Conservation (phyloP, 306 rosid genomes). For the Dalbergia oliveri region DNA sequence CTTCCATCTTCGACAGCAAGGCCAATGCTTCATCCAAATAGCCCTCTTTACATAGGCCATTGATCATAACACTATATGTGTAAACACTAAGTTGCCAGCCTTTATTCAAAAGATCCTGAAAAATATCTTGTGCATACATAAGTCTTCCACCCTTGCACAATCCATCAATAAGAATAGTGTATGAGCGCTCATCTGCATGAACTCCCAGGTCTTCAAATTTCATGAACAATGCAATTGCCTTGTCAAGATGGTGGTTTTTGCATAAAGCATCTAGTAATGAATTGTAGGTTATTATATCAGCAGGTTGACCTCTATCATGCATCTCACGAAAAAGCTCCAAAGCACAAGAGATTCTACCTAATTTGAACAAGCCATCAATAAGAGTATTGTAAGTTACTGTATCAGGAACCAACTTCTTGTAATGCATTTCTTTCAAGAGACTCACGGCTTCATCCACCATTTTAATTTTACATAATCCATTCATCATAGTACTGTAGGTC, state of each 20-base stretch:
- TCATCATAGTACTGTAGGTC: slow-evolving; percentile 2
- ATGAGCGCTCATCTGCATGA: background rate
- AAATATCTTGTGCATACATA: background rate
- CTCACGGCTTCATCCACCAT: slow-evolving; percentile 37
- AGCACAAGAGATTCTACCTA: background rate
- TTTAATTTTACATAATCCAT: slow-evolving; percentile 14
- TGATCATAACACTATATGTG: background rate
- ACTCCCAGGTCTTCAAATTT: background rate
- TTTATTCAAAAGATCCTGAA: background rate
- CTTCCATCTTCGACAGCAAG: too few species aligned
- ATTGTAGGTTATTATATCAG: background rate
- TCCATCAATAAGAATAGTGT: slow-evolving; percentile 3
- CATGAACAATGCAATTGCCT: background rate
- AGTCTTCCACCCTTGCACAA: background rate
- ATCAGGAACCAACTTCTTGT: background rate
- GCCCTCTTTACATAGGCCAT: too few species aligned
- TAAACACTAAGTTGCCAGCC: background rate
- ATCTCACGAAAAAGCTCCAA: slow-evolving; percentile 30
- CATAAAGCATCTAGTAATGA: slow-evolving; percentile 13
- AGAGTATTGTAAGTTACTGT: background rate
- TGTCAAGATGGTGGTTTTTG: background rate
- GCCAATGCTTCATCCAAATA: too few species aligned
- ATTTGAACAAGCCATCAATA: slow-evolving; percentile 37
- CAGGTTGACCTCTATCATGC: slow-evolving; percentile 12
- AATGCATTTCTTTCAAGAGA: slow-evolving; percentile 36